phyloP scores from a whole-genome alignment of 768 basidiomycete genomes.

The Chalciporus piperatus region DNA sequence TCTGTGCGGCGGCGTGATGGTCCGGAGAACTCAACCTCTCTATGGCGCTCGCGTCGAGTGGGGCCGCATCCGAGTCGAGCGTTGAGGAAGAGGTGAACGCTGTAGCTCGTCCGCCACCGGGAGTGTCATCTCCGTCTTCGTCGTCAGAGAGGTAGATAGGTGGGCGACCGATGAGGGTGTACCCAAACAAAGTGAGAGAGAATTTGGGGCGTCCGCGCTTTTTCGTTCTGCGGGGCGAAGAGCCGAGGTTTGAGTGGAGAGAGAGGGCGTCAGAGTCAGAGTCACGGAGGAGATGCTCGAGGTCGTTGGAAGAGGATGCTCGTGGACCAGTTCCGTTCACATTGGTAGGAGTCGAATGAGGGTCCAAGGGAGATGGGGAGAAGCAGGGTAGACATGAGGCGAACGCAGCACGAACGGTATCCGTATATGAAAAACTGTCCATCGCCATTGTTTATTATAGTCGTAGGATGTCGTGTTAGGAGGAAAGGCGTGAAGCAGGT shows the following conservation, averaged over 20 bases:
- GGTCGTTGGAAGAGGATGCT: slow-evolving; percentile 33
- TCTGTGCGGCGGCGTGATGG: slow-evolving; percentile 32
- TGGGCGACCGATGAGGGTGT: slow-evolving; percentile 60
- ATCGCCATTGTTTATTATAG: slow-evolving; percentile 21
- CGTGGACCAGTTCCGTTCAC: background rate
- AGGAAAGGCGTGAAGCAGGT: background rate
- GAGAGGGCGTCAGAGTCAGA: slow-evolving; percentile 59
- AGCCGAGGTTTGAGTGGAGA: slow-evolving; percentile 60
- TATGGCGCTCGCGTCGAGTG: slow-evolving; percentile 57
- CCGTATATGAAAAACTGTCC: slow-evolving; percentile 59
- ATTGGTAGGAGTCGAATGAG: slow-evolving; percentile 16
- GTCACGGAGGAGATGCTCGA: slow-evolving; percentile 50
- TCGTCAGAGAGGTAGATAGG: slow-evolving; percentile 61
- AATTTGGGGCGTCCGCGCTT: slow-evolving; percentile 32
- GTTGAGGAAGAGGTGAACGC: slow-evolving; percentile 38
- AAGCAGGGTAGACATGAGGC: slow-evolving; percentile 62
- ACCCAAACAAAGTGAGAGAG: slow-evolving; percentile 62
- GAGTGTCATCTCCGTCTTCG: slow-evolving; percentile 39
- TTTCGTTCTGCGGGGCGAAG: slow-evolving; percentile 31
- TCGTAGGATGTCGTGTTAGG: background rate
- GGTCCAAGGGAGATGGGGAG: slow-evolving; percentile 34
- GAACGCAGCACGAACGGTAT: slow-evolving; percentile 56
- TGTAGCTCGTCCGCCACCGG: slow-evolving; percentile 16
- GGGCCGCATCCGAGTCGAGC: slow-evolving; percentile 70
- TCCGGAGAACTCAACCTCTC: slow-evolving; percentile 46